These are phyloP conservation scores for Coccomyxa sp. DNA, from an alignment of 139 green algal species.

Conservation along the genomic window DNA sequence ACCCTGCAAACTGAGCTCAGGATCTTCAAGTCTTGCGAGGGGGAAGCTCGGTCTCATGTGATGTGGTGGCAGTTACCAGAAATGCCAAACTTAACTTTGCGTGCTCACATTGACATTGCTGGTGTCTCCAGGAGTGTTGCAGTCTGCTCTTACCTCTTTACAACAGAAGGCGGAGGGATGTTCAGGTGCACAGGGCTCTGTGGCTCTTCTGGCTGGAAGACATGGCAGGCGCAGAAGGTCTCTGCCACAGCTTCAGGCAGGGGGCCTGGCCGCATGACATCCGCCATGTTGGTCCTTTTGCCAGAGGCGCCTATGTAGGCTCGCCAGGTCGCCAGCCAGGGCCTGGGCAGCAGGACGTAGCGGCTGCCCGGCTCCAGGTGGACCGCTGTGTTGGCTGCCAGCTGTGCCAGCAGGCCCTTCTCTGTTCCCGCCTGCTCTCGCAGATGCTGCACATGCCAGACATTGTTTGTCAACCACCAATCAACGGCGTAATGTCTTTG, in stretches of 20 bases:
- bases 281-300: neutral
- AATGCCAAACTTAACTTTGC: neutral
- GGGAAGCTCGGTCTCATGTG: too few relatives aligned
- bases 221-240: neutral
- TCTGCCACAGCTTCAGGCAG: neutral
- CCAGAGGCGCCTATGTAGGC: slow-evolving; percentile 26
- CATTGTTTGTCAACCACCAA: neutral
- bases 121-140: neutral
- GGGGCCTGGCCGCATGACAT: neutral
- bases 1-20: neutral
- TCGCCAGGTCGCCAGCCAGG: slow-evolving; percentile 49
- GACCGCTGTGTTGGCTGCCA: slow-evolving; percentile 25
- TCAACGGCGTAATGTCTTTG: neutral
- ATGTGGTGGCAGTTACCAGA: too few relatives aligned
- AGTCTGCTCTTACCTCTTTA: slow-evolving; percentile 15
- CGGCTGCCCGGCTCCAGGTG: slow-evolving; percentile 27
- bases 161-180: slow-evolving; percentile 28
- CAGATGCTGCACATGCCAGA: slow-evolving; percentile 20
- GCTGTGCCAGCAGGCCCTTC: slow-evolving; percentile 23
- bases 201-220: neutral
- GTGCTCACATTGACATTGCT: neutral
- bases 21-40: too few relatives aligned
- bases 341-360: slow-evolving; percentile 56
- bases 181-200: slow-evolving; percentile 4
- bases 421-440: slow-evolving; percentile 28